phyloP scores from a whole-genome alignment of 148 eudicot genomes.

The Chenopodium formosanum region DNA sequence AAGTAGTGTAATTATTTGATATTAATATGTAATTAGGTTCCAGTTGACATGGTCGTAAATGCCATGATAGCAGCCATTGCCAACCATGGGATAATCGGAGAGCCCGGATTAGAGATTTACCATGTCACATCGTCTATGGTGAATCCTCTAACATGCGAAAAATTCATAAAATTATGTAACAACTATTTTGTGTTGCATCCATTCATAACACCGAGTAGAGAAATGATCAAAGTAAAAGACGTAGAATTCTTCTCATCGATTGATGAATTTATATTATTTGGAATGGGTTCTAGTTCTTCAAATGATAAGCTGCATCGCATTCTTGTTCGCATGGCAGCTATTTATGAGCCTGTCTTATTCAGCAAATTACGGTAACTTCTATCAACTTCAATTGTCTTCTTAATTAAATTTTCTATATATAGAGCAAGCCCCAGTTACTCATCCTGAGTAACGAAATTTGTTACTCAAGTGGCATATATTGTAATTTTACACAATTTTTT shows the following conservation, averaged over 20 bases:
- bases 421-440: too few species aligned
- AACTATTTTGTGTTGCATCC: slow-evolving; percentile 8
- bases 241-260: slow-evolving; percentile 1
- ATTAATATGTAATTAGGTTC: neutral
- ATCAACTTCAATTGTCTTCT: too few species aligned
- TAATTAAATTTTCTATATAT: too few species aligned
- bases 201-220: neutral
- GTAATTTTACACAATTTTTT: too few species aligned
- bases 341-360: neutral
- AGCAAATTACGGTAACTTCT: neutral
- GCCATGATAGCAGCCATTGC: slow-evolving; percentile 18
- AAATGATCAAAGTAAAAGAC: neutral
- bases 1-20: too few species aligned
- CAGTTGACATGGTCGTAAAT: slow-evolving; percentile 15
- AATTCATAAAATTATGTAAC: neutral
- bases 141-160: neutral
- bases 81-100: slow-evolving; percentile 10
- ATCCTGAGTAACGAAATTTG: too few species aligned
- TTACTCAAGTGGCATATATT: too few species aligned
- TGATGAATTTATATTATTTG: neutral
- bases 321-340: neutral
- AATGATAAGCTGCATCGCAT: neutral
- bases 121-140: slow-evolving; percentile 1
- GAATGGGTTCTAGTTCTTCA: too few species aligned
- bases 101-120: neutral